Evolutionary conservation across 2,329 filamentous ascomycete genomes (phyloP).

Genomic region (Talaromyces sp.): DNA sequence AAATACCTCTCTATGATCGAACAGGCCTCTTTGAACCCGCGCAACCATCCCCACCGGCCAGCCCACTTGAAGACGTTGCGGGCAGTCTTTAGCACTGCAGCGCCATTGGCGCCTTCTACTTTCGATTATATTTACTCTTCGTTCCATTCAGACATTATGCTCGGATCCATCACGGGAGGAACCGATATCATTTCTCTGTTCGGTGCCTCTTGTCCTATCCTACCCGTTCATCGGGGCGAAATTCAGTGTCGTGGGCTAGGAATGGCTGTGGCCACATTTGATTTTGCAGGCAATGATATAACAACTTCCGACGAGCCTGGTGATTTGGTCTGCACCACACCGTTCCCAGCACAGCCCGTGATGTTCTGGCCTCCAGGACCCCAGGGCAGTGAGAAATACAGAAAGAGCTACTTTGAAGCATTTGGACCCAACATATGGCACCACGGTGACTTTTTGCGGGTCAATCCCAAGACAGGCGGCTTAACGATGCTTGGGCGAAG

Average conservation of each 20-base stretch:
- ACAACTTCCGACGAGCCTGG: slow-evolving; percentile 65
- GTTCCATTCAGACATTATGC: slow-evolving; percentile 75
- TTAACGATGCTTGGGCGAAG: slow-evolving; percentile 87
- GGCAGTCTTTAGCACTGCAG: slow-evolving; percentile 92
- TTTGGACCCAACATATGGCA: slow-evolving; percentile 73
- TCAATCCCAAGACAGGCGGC: slow-evolving; percentile 68
- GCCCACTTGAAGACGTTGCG: slow-evolving; percentile 53
- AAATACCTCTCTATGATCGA: slow-evolving; percentile 91
- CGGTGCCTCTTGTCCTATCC: slow-evolving; percentile 72
- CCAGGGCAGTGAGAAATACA: slow-evolving; percentile 70
- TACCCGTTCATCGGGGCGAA: slow-evolving; percentile 68
- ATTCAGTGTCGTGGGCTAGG: slow-evolving; percentile 75
- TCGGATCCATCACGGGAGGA: slow-evolving; percentile 90
- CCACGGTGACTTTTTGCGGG: slow-evolving; percentile 83
- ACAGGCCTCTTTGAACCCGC: slow-evolving; percentile 64
- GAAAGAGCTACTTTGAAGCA: slow-evolving; percentile 78
- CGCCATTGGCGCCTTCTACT: slow-evolving; percentile 85
- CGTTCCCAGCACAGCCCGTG: slow-evolving; percentile 88
- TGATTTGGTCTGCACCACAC: slow-evolving; percentile 78
- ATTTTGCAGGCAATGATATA: slow-evolving; percentile 55
- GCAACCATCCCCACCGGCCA: slow-evolving; percentile 42
- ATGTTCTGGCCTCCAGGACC: slow-evolving; percentile 71
- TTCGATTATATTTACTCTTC: slow-evolving; percentile 84
- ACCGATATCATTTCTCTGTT: slow-evolving; percentile 97
- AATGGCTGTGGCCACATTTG: slow-evolving; percentile 64